Base-by-base conservation (phyloP, 495 filamentous ascomycete species). In the Oidiodendron maius region DNA sequence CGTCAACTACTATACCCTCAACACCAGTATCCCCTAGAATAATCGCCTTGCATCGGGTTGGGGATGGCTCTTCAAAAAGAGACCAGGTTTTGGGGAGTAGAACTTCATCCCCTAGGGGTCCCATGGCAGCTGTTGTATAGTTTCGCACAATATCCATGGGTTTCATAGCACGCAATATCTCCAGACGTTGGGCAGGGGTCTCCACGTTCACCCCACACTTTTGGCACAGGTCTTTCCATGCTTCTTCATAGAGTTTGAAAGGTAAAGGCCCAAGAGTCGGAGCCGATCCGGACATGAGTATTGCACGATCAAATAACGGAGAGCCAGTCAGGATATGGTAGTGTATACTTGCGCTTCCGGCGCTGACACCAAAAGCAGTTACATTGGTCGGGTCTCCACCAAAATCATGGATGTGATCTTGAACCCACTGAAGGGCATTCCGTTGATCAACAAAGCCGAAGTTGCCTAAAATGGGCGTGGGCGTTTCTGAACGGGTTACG, bases 381-480 rank as follows among this genome's bases (percentile, higher is more conserved):
- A 74, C 62, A 1, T 59, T 55, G 28, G 62, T 47, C 6, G 71
- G 56, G 16, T 90, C 79, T 12, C 86, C 86, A 3, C 84, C 83
- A 54, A 90, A 88, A 4, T 74, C 67, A 43, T 67, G 61, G 51
- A 88, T 86, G 56, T 88, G 68, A 47, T 79, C 70, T 49, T 84
- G 74, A 16, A 88, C 76, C 86, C 86, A 89, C 50, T 86, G 60
- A 13, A 89, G 65, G 9, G 81, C 85, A 30, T 82, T 69, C 1
- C 75, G 70, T 59, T 88, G 84, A 58, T 89, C 86, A 24, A 74
- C 62, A 6, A 88, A 67, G 0, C 78, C 86, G 4, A 77, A 71
- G 49, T 89, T 89, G 10, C 76, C 77, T 12, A 25, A 23, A 25
- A 25, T 21, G 9, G 42, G 42, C 6, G 30, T 16, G 5, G 16